phyloP scores from a whole-genome alignment of 2,329 filamentous ascomycete genomes.

The Sporothrix pallida region DNA sequence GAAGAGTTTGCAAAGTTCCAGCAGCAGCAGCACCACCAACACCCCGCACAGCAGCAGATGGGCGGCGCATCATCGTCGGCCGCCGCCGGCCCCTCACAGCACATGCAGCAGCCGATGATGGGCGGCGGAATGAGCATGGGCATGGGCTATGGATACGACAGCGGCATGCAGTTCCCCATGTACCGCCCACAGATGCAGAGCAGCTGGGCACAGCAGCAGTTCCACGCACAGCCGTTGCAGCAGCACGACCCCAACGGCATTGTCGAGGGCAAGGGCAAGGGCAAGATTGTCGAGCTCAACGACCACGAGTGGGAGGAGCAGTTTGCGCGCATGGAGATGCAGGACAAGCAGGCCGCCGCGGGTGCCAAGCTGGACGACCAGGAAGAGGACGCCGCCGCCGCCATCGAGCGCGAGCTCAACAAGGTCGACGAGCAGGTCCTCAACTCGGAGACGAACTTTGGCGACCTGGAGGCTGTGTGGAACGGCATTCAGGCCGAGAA shows the following conservation, averaged over 20 bases:
- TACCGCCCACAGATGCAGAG: conserved; percentile 52
- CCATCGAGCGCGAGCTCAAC: conserved; percentile 85
- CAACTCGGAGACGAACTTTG: conserved; percentile 75
- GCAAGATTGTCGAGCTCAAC: conserved; percentile 92
- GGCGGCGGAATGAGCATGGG: conserved; percentile 61
- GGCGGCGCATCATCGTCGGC: conserved; percentile 55
- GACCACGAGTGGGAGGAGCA: conserved; percentile 96
- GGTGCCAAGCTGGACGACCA: conserved; percentile 94
- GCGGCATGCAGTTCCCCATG: conserved; percentile 55
- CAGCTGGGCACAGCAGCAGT: conserved; percentile 48
- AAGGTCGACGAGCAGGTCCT: conserved; percentile 73
- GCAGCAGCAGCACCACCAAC: conserved; percentile 62
- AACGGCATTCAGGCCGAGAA: conserved; percentile 79
- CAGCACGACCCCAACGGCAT: conserved; percentile 48
- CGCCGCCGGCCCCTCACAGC: conserved; percentile 59
- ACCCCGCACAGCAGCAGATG: conserved; percentile 32
- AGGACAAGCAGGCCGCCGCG: conserved; percentile 60
- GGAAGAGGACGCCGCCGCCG: conserved; percentile 62
- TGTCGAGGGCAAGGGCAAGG: conserved; percentile 65
- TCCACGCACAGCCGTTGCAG: conserved; percentile 50
- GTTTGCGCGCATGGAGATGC: conserved; percentile 84
- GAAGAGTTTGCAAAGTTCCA: conserved; percentile 90
- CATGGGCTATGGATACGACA: conserved; percentile 38
- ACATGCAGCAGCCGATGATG: conserved; percentile 64
- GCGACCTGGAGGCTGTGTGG: conserved; percentile 91